Conservation (phyloP, 352 stramenopile genomes). For the Elongisporangium senticosum region DNA sequence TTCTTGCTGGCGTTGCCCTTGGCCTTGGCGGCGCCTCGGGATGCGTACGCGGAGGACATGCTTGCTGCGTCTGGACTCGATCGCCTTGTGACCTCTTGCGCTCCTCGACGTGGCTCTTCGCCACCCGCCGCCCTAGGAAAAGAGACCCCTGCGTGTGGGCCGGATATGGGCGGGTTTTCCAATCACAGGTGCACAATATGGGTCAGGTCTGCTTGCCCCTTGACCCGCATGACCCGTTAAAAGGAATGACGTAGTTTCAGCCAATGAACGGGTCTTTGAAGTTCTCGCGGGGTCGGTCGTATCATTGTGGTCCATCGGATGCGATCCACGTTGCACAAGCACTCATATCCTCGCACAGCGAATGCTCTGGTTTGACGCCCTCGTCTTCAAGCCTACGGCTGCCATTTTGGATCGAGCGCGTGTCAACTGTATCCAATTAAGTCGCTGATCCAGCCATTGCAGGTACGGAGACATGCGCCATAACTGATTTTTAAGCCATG, state of each 20-base stretch:
- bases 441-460: neutral
- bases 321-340: neutral
- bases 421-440: neutral
- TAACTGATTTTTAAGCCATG: neutral
- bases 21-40: conserved; percentile 54
- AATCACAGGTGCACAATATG: neutral
- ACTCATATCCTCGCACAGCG: neutral
- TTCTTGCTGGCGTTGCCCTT: conserved; percentile 68
- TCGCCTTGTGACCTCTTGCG: neutral
- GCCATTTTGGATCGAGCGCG: neutral
- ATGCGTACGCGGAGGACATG: conserved; percentile 71
- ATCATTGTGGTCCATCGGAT: neutral
- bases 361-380: neutral
- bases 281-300: too few relatives aligned
- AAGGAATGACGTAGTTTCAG: too few relatives aligned
- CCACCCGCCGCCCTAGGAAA: neutral
- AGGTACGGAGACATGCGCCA: neutral
- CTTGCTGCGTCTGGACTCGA: neutral
- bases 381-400: neutral
- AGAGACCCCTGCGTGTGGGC: neutral
- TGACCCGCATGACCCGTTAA: neutral
- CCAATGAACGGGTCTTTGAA: neutral
- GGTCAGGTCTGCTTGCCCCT: too few relatives aligned
- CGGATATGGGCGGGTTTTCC: neutral
- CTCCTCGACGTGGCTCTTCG: neutral